These are phyloP conservation scores for Exobasidium cylindrosporum DNA, from an alignment of 1,284 basidiomycete species.

Conservation along the genomic window DNA sequence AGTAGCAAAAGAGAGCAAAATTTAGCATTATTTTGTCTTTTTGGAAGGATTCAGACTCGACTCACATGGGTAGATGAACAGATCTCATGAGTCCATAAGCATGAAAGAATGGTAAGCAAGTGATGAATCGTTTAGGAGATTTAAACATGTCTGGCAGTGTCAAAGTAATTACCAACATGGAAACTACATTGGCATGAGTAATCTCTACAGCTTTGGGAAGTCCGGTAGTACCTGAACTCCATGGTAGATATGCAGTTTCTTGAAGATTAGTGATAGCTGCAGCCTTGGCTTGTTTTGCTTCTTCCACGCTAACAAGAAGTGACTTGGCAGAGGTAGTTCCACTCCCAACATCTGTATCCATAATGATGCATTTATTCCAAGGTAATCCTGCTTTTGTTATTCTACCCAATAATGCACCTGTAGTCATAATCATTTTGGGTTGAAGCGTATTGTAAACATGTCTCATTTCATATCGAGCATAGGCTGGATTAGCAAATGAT, in stretches of 20 bases:
- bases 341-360: constrained; percentile 5
- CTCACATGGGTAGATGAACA: neutral
- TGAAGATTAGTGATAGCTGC: neutral
- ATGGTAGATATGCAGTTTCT: constrained; percentile 22
- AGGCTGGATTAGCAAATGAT: constrained; percentile 31
- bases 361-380: constrained; percentile 15
- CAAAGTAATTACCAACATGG: constrained; percentile 17
- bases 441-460: constrained; percentile 25
- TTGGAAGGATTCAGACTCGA: neutral
- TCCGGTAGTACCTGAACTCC: constrained; percentile 30
- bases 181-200: constrained; percentile 27
- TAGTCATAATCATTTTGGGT: constrained; percentile 26
- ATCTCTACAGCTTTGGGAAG: constrained; percentile 32
- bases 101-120: constrained; percentile 31
- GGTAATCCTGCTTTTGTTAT: constrained; percentile 17
- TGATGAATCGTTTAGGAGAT: constrained; percentile 19
- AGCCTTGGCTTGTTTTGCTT: constrained; percentile 1
- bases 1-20: too few species aligned
- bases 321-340: neutral
- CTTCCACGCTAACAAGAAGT: neutral
- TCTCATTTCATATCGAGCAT: constrained; percentile 23
- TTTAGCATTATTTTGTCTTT: neutral
- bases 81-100: constrained; percentile 18
- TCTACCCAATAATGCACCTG: neutral
- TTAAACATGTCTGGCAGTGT: constrained; percentile 7